Conservation (phyloP, 2,329 filamentous ascomycete species). For the Onygena corvina region DNA sequence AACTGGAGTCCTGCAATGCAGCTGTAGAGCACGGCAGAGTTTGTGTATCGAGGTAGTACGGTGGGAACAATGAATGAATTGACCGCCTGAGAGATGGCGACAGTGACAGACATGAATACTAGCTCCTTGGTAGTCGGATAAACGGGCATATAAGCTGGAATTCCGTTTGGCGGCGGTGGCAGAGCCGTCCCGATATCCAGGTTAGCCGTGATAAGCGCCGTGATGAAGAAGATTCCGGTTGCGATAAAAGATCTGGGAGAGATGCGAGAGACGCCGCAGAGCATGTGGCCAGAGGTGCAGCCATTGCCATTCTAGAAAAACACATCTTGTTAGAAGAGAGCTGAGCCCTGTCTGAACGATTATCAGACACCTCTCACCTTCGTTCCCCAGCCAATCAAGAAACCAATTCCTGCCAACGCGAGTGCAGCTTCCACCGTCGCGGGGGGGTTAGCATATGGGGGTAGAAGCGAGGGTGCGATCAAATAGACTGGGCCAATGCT, state of each 20-base stretch:
- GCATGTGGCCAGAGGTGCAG: constrained; percentile 46
- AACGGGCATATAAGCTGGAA: constrained; percentile 38
- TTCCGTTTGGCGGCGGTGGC: constrained; percentile 26
- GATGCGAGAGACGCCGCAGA: constrained; percentile 41
- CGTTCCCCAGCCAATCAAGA: constrained; percentile 41
- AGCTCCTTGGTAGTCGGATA: constrained; percentile 31
- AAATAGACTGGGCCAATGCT: constrained; percentile 34
- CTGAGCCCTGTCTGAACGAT: background rate
- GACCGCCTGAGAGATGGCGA: constrained; percentile 22
- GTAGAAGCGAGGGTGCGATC: constrained; percentile 36
- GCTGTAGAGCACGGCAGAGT: constrained; percentile 28
- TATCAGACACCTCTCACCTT: constrained; percentile 30
- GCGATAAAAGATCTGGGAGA: constrained; percentile 40
- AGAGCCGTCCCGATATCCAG: constrained; percentile 26
- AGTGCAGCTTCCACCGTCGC: constrained; percentile 26
- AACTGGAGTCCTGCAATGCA: constrained; percentile 41
- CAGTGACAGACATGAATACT: constrained; percentile 26
- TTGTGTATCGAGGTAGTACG: constrained; percentile 21
- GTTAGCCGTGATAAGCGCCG: constrained; percentile 35
- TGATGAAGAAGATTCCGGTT: constrained; percentile 35
- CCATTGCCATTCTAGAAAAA: constrained; percentile 34
- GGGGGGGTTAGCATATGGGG: constrained; percentile 30
- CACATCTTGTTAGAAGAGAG: constrained; percentile 6
- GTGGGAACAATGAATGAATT: constrained; percentile 28
- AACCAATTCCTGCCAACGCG: constrained; percentile 32